phyloP scores from a whole-genome alignment of 441 rosid genomes.

The Corymbia citriodora region DNA sequence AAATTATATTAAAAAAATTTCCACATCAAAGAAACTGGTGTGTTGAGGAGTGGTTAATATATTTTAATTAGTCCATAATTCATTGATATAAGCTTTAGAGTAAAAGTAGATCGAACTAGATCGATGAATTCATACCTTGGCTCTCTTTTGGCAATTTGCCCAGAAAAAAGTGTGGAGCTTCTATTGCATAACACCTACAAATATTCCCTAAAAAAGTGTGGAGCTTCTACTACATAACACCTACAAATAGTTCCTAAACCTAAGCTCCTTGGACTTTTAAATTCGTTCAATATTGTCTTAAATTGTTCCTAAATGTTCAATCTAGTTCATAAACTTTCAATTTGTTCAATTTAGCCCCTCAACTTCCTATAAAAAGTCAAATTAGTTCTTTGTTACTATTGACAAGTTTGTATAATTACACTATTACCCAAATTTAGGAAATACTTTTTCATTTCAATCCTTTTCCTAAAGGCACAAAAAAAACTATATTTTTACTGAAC shows the following conservation, averaged over 20 bases:
- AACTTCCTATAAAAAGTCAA: background rate
- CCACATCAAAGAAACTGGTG: background rate
- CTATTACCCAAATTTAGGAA: background rate
- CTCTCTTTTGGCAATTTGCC: rapidly evolving
- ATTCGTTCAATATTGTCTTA: background rate
- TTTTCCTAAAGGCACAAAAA: background rate
- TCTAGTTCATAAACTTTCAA: too few species aligned
- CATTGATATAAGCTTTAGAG: background rate
- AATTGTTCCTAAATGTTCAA: background rate
- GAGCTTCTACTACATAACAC: background rate
- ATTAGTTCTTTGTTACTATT: background rate
- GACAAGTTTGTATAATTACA: background rate
- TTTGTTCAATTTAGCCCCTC: background rate
- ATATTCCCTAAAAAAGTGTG: background rate
- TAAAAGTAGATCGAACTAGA: background rate
- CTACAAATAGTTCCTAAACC: background rate
- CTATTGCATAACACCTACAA: background rate
- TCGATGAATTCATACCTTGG: background rate
- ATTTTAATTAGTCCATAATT: background rate
- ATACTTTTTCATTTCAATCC: background rate
- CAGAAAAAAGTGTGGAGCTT: background rate
- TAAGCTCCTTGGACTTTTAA: background rate
- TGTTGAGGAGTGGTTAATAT: background rate
- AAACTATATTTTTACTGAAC: too few species aligned
- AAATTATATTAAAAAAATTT: too few species aligned